phyloP scores from a whole-genome alignment of 768 basidiomycete species.

The Macrolepiota fuliginosa region DNA sequence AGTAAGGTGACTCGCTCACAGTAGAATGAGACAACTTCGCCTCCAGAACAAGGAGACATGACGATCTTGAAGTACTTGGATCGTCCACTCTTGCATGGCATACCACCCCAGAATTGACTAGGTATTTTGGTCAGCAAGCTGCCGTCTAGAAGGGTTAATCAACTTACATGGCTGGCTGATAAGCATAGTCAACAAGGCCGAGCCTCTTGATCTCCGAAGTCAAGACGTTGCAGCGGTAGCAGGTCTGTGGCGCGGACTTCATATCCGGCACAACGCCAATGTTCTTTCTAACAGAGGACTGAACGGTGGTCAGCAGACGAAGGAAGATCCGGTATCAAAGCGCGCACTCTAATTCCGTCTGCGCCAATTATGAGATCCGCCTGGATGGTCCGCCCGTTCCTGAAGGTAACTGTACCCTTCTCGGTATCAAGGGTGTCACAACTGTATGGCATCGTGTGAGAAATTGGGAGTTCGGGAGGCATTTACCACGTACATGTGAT shows the following conservation, averaged over 20 bases:
- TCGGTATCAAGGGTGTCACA: conserved; percentile 23
- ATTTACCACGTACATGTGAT: conserved; percentile 20
- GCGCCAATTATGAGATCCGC: conserved; percentile 31
- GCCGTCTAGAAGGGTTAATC: neutral
- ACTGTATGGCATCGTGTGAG: conserved; percentile 7
- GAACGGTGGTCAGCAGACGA: neutral
- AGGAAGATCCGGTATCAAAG: neutral
- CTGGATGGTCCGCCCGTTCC: conserved; percentile 21
- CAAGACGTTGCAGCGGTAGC: conserved; percentile 31
- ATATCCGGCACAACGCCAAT: conserved; percentile 27
- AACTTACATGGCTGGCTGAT: conserved; percentile 28
- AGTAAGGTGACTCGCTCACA: conserved; percentile 15
- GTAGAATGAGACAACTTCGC: conserved; percentile 30
- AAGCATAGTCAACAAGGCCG: conserved; percentile 26
- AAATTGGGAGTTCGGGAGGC: neutral
- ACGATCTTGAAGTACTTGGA: conserved; percentile 34
- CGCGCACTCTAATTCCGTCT: conserved; percentile 29
- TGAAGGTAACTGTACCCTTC: conserved; percentile 21
- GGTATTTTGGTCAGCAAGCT: neutral
- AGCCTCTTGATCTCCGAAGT: conserved; percentile 25
- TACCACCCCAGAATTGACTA: conserved; percentile 32
- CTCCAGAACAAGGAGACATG: conserved; percentile 28
- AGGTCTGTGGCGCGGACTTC: conserved; percentile 29
- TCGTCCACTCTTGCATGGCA: conserved; percentile 23
- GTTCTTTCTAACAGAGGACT: conserved; percentile 25